phyloP scores from a whole-genome alignment of 2,329 filamentous ascomycete genomes.

The Aurifilum marmelostoma region DNA sequence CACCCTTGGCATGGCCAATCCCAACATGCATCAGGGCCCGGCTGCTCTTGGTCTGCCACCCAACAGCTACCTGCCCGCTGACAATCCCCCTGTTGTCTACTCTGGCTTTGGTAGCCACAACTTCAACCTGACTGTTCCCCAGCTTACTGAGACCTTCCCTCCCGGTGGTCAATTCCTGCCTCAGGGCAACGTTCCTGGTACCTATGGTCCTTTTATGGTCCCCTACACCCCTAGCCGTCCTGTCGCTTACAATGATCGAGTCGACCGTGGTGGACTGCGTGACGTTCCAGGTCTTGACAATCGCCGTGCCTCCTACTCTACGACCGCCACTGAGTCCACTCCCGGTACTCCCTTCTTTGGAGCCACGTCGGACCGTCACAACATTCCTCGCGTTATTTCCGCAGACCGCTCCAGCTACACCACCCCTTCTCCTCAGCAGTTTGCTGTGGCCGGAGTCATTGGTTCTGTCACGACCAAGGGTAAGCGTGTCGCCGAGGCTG shows the following conservation, averaged over 20 bases:
- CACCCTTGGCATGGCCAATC: constrained; percentile 29
- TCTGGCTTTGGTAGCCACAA: constrained; percentile 30
- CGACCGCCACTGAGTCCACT: constrained; percentile 61
- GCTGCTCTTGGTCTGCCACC: constrained; percentile 31
- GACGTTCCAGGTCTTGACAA: constrained; percentile 67
- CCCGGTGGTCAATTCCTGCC: constrained; percentile 34
- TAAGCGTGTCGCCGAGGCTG: constrained; percentile 46
- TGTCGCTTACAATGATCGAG: constrained; percentile 48
- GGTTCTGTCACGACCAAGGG: constrained; percentile 47
- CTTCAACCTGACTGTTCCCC: constrained; percentile 27
- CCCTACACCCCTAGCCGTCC: constrained; percentile 59
- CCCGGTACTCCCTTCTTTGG: constrained; percentile 69
- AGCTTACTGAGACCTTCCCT: constrained; percentile 35
- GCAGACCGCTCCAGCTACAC: constrained; percentile 66
- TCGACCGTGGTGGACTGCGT: constrained; percentile 48
- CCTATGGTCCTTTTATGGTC: constrained; percentile 43
- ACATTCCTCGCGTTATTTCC: constrained; percentile 60
- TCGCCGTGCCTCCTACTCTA: constrained; percentile 69
- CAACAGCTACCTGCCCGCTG: constrained; percentile 33
- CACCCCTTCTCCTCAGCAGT: constrained; percentile 67
- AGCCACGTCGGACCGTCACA: constrained; percentile 60
- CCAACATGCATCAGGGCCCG: constrained; percentile 32
- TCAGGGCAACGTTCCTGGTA: constrained; percentile 32
- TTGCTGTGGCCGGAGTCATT: constrained; percentile 48
- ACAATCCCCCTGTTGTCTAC: constrained; percentile 33